phyloP scores from a whole-genome alignment of 2,329 filamentous ascomycete species.

The Claviceps spartinae region DNA sequence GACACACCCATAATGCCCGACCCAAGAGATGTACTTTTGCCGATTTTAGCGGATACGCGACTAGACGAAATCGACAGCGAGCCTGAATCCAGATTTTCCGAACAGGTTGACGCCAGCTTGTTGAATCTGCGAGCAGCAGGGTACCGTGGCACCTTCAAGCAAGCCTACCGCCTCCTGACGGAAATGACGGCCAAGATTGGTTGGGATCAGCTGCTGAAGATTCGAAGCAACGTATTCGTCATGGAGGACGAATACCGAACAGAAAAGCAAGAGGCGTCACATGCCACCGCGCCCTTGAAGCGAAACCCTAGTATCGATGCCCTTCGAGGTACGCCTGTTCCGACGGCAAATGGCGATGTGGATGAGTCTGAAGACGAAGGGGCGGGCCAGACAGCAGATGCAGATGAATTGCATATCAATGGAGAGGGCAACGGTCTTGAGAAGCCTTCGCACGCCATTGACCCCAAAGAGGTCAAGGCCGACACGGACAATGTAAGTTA shows the following conservation, averaged over 20 bases:
- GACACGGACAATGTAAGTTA: slow-evolving; percentile 54
- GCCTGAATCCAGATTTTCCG: slow-evolving; percentile 63
- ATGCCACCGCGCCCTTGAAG: slow-evolving; percentile 31
- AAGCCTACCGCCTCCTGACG: slow-evolving; percentile 86
- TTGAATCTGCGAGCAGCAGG: slow-evolving; percentile 73
- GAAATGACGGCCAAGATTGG: slow-evolving; percentile 95
- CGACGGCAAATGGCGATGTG: slow-evolving; percentile 33
- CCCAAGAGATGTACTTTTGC: slow-evolving; percentile 74
- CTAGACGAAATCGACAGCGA: slow-evolving; percentile 95
- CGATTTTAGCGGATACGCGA: slow-evolving; percentile 75
- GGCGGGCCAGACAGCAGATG: slow-evolving; percentile 16
- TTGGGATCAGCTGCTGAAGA: slow-evolving; percentile 92
- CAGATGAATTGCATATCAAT: slow-evolving; percentile 23
- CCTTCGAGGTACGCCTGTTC: slow-evolving; percentile 56
- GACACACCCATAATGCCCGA: slow-evolving; percentile 91
- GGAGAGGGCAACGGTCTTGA: slow-evolving; percentile 41
- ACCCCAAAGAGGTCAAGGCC: slow-evolving; percentile 62
- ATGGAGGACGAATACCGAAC: slow-evolving; percentile 98
- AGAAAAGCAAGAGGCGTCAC: slow-evolving; percentile 56
- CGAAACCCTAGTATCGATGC: slow-evolving; percentile 70
- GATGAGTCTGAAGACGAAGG: slow-evolving; percentile 23
- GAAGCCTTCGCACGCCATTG: slow-evolving; percentile 66
- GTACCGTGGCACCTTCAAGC: slow-evolving; percentile 91
- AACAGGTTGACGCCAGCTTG: slow-evolving; percentile 77
- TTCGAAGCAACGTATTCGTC: slow-evolving; percentile 92